These are phyloP conservation scores for Colletotrichum sp. DNA, from an alignment of 2,329 filamentous ascomycete species.

Conservation along the genomic window DNA sequence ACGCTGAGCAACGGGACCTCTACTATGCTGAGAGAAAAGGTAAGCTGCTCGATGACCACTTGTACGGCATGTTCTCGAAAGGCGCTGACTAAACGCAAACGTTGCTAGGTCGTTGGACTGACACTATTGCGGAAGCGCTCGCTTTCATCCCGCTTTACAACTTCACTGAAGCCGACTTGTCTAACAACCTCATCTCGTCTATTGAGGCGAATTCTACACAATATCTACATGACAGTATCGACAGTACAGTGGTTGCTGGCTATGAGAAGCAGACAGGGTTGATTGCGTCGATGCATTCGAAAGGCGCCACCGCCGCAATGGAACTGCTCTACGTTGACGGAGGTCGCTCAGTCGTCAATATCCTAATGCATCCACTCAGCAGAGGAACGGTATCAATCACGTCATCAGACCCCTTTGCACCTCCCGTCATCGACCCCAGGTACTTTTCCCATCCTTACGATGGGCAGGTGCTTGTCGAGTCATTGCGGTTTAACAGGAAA, in stretches of 20 bases:
- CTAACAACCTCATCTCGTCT: conserved; percentile 26
- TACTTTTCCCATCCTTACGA: conserved; percentile 13
- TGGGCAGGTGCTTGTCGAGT: conserved; percentile 18
- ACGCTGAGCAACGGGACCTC: conserved; percentile 33
- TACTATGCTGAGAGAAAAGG: conserved; percentile 30
- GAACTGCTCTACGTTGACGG: conserved; percentile 37
- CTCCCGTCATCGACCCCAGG: conserved; percentile 8
- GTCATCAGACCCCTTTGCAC: conserved; percentile 33
- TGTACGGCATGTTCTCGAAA: background rate
- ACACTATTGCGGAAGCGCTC: conserved; percentile 25
- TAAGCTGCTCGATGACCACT: too few relatives aligned
- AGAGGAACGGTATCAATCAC: conserved; percentile 43
- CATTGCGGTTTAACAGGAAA: background rate
- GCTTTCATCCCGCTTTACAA: conserved; percentile 24
- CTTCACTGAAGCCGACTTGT: conserved; percentile 26
- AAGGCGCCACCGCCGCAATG: conserved; percentile 25
- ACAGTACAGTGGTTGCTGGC: conserved; percentile 38
- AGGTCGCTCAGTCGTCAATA: conserved; percentile 32
- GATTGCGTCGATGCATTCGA: conserved; percentile 31
- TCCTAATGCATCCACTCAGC: conserved; percentile 41
- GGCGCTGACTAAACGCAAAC: background rate
- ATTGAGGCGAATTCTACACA: conserved; percentile 30
- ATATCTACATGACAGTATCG: conserved; percentile 35
- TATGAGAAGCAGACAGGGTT: conserved; percentile 38
- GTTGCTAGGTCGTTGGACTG: conserved; percentile 30